Percentiles rank a stretch among this genome's conserved stretches.
Evolutionary conservation across 129 eudicot genomes (phyloP).

Genomic region (Chrysanthemum seticuspe): DNA sequence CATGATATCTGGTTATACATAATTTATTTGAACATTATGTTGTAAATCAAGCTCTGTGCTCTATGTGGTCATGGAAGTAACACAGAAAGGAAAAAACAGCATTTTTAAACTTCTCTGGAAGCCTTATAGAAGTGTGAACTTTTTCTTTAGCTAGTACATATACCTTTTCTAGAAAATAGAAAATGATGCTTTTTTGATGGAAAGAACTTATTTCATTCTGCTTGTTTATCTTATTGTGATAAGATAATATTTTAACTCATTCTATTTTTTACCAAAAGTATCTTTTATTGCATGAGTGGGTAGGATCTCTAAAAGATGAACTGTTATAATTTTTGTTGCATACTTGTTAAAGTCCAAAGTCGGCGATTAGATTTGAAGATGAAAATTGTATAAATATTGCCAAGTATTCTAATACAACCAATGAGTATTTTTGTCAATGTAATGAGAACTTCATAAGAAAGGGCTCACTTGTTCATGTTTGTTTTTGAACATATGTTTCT

Average conservation of each 20-base stretch:
- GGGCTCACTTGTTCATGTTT: conserved; percentile 8
- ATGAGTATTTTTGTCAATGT: background rate
- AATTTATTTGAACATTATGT: conserved; percentile 5
- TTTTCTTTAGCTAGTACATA: background rate
- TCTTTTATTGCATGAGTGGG: conserved; percentile 4
- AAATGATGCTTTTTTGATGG: background rate
- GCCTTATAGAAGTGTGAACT: no score
- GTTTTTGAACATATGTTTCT: background rate
- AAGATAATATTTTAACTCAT: background rate
- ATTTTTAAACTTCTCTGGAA: no score
- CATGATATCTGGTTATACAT: conserved; percentile 6
- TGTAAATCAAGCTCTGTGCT: conserved; percentile 8
- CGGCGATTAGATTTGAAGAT: conserved; percentile 8
- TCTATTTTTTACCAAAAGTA: background rate
- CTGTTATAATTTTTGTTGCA: background rate
- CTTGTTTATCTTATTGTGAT: background rate
- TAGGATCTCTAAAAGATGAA: background rate
- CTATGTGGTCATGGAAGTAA: background rate
- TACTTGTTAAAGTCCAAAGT: background rate
- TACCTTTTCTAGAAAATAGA: background rate
- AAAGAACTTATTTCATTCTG: background rate
- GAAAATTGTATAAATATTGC: background rate
- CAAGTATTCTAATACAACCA: background rate
- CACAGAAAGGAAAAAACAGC: no score
- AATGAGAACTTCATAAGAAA: background rate